These are phyloP conservation scores for Eutrema heterophyllum DNA, from an alignment of 345 rosid genomes.

Conservation along the genomic window DNA sequence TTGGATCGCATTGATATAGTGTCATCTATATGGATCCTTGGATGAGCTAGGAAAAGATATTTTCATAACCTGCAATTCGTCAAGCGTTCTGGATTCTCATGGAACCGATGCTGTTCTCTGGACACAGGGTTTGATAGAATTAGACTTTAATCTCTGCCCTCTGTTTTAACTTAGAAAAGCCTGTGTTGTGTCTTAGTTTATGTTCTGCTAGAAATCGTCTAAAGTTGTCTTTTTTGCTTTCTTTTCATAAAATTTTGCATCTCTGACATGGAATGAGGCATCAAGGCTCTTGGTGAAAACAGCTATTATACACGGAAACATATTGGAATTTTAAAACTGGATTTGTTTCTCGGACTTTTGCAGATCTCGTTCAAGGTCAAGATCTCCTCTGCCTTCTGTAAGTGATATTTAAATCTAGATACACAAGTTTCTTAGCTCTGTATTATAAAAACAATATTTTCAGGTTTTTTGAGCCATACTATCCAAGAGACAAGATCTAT, in stretches of 20 bases:
- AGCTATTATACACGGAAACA: slow-evolving; percentile 56
- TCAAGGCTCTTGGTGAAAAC: slow-evolving; percentile 67
- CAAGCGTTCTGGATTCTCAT: slow-evolving; percentile 52
- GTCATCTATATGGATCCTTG: slow-evolving; percentile 64
- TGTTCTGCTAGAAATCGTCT: slow-evolving; percentile 36
- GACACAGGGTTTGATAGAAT: slow-evolving; percentile 38
- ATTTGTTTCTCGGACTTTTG: slow-evolving; percentile 95
- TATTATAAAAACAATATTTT: background rate
- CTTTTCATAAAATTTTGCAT: slow-evolving; percentile 37
- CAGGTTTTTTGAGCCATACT: background rate
- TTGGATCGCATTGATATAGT: slow-evolving; percentile 69
- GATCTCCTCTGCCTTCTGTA: slow-evolving; percentile 88
- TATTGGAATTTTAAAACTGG: slow-evolving; percentile 74
- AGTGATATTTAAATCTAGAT: slow-evolving; percentile 32
- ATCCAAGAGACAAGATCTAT: background rate
- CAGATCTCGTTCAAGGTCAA: slow-evolving; percentile 97
- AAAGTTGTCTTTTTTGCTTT: slow-evolving; percentile 35
- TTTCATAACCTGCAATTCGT: slow-evolving; percentile 46
- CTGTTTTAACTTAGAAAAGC: slow-evolving; percentile 22
- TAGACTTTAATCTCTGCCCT: slow-evolving; percentile 21
- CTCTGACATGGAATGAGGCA: slow-evolving; percentile 80
- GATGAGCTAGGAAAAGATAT: slow-evolving; percentile 48
- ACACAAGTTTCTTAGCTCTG: background rate
- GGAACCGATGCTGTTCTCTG: slow-evolving; percentile 51
- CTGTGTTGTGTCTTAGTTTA: slow-evolving; percentile 28